These are phyloP conservation scores for Spathaspora sp. DNA, from an alignment of 805 yeast species.

Conservation along the genomic window DNA sequence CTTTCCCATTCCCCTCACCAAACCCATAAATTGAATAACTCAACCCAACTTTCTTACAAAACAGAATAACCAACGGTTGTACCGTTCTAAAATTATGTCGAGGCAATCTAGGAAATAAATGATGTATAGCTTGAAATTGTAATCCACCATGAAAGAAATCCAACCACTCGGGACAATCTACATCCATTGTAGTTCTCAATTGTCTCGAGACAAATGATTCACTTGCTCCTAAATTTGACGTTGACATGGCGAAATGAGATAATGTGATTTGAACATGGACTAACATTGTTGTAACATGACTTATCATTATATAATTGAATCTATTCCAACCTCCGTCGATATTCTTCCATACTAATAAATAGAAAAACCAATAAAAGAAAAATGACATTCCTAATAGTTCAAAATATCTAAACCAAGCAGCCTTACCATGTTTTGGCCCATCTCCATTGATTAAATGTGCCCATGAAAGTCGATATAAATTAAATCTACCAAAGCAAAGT, in stretches of 20 bases:
- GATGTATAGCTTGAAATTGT: conserved; percentile 90
- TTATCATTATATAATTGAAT: conserved; percentile 60
- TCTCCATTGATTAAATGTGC: conserved; percentile 65
- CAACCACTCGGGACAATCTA: conserved; percentile 89
- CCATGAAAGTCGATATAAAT: conserved; percentile 80
- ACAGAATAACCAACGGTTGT: conserved; percentile 68
- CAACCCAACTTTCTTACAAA: conserved; percentile 74
- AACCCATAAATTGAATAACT: conserved; percentile 84
- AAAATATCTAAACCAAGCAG: conserved; percentile 81
- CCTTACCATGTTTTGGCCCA: conserved; percentile 79
- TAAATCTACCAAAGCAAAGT: conserved; percentile 79
- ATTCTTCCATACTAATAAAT: conserved; percentile 48
- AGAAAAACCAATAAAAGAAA: conserved; percentile 82
- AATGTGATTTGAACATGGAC: conserved; percentile 92
- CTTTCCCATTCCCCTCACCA: conserved; percentile 69
- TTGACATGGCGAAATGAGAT: conserved; percentile 91
- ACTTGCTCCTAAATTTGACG: conserved; percentile 75
- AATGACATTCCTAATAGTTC: conserved; percentile 67
- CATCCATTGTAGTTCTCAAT: conserved; percentile 90
- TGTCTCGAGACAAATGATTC: conserved; percentile 81
- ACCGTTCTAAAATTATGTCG: conserved; percentile 79
- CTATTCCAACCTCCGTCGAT: conserved; percentile 54
- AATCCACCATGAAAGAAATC: conserved; percentile 90
- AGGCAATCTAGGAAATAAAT: conserved; percentile 84
- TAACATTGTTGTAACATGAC: conserved; percentile 80